phyloP scores from a whole-genome alignment of 768 basidiomycete species.

The Kwoniella sp. region DNA sequence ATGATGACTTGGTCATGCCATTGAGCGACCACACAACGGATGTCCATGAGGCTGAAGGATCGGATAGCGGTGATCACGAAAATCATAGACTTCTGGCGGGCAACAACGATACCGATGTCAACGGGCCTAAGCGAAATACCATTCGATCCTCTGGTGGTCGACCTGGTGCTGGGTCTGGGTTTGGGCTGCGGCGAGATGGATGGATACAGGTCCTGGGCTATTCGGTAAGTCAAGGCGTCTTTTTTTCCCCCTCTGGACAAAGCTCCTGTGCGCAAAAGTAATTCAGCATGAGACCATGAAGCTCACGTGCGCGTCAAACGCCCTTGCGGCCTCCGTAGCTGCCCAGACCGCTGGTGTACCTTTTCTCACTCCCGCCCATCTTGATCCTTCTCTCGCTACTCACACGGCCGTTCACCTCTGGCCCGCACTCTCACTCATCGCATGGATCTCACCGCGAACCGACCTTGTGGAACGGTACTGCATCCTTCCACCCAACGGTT shows the following conservation, averaged over 20 bases:
- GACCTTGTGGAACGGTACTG: constrained; percentile 28
- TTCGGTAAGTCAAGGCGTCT: constrained; percentile 5
- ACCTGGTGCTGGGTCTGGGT: not conserved
- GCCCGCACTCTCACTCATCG: not conserved
- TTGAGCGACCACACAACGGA: not conserved
- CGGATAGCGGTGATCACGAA: constrained; percentile 1
- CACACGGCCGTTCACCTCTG: not conserved
- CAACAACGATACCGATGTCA: not conserved
- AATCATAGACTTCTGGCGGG: not conserved
- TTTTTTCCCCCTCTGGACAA: no score
- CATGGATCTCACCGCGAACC: not conserved
- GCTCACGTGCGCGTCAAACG: not conserved
- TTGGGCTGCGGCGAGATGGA: not conserved
- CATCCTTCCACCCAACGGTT: constrained; percentile 28
- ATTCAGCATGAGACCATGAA: no score
- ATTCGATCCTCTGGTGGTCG: not conserved
- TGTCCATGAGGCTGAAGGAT: not conserved
- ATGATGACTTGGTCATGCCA: constrained; percentile 9
- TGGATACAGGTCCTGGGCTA: constrained; percentile 10
- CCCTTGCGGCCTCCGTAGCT: constrained; percentile 22
- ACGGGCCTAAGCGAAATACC: not conserved
- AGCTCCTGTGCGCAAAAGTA: no score
- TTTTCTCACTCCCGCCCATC: constrained; percentile 19
- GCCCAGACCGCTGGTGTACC: constrained; percentile 25
- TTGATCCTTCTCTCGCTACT: constrained; percentile 13